phyloP scores from a whole-genome alignment of 75 land plant genomes.

The Cupressus sempervirens region DNA sequence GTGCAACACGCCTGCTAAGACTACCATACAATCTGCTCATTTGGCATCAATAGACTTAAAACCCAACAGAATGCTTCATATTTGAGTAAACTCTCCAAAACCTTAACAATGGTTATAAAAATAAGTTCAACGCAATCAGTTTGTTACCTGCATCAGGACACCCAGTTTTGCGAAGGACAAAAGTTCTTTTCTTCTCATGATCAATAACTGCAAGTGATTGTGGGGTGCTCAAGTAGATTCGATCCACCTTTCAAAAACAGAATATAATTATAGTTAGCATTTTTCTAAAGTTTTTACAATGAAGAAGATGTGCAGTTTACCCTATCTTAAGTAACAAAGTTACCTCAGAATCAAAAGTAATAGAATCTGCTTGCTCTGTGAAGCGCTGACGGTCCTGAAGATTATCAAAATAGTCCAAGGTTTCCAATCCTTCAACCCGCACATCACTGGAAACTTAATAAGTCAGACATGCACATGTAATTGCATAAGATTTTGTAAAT shows the following conservation, averaged over 20 bases:
- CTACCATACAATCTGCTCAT: not conserved
- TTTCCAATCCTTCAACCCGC: constrained; percentile 74
- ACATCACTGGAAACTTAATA: constrained; percentile 47
- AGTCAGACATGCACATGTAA: constrained; percentile 3
- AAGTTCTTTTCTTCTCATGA: constrained; percentile 66
- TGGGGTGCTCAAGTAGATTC: constrained; percentile 24
- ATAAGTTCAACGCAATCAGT: not conserved
- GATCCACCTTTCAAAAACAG: constrained; percentile 10
- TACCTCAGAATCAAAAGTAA: constrained; percentile 82
- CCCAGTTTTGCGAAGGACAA: constrained; percentile 53
- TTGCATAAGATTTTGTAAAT: not conserved
- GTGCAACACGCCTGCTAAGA: not conserved
- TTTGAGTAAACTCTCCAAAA: not conserved
- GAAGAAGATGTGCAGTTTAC: not conserved
- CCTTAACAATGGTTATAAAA: constrained; percentile 4
- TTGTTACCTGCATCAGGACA: constrained; percentile 61
- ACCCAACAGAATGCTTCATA: not conserved
- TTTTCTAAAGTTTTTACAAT: not conserved
- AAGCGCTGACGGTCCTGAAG: constrained; percentile 48
- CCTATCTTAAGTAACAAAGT: not conserved
- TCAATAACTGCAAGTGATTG: constrained; percentile 58
- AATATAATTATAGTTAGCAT: not conserved
- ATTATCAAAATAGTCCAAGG: constrained; percentile 71
- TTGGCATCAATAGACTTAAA: not conserved
- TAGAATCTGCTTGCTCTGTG: constrained; percentile 80